Conservation (phyloP, 805 yeast species). For the Wickerhamomyces sydowiorum region DNA sequence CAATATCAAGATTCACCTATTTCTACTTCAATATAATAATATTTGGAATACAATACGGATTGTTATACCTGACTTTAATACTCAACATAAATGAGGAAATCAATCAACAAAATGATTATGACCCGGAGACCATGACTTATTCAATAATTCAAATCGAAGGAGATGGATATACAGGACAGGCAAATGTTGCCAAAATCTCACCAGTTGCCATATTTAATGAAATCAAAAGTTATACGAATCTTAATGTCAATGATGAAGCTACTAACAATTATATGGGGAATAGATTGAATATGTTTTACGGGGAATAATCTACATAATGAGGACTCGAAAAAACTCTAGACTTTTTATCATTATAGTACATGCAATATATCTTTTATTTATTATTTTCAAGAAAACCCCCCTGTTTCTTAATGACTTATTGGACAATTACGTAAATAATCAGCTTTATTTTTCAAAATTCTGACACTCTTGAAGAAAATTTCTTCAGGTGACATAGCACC, state of each 20-base stretch:
- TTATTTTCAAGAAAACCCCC: not conserved
- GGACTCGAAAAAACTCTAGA: conserved; percentile 4
- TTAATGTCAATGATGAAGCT: not conserved
- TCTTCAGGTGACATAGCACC: conserved; percentile 98
- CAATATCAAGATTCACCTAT: conserved; percentile 18
- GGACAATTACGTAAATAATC: conserved; percentile 76
- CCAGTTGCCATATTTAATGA: conserved; percentile 23
- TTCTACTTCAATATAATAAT: conserved; percentile 27
- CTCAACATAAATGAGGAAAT: conserved; percentile 24
- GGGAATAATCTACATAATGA: conserved; percentile 5
- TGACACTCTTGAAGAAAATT: conserved; percentile 84
- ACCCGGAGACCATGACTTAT: conserved; percentile 16
- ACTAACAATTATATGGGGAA: conserved; percentile 7
- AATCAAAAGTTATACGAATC: conserved; percentile 15
- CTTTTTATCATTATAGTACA: not conserved
- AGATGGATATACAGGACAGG: conserved; percentile 43
- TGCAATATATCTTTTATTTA: not conserved
- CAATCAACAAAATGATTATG: conserved; percentile 23
- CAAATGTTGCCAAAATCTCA: conserved; percentile 29
- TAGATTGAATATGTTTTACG: conserved; percentile 2
- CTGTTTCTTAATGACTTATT: conserved; percentile 39
- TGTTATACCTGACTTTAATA: conserved; percentile 25
- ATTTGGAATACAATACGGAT: conserved; percentile 23
- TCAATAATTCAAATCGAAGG: conserved; percentile 17
- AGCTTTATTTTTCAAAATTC: conserved; percentile 81